Percentiles rank a stretch among this genome's conserved stretches.
Evolutionary conservation across 2,329 filamentous ascomycete genomes (phyloP).

Genomic region (Alternaria ventricosa): DNA sequence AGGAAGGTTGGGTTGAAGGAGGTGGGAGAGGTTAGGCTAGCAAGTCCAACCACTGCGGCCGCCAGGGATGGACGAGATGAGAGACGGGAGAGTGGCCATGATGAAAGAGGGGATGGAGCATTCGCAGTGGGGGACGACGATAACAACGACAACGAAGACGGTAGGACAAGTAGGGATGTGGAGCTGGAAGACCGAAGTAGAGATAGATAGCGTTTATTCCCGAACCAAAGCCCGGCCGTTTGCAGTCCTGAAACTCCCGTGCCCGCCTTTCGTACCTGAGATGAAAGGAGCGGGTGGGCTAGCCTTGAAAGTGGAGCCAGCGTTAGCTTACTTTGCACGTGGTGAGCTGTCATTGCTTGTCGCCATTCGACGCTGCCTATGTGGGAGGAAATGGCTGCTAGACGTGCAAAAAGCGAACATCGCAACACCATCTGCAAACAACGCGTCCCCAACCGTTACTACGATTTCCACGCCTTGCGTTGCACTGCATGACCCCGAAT

Average conservation of each 20-base stretch:
- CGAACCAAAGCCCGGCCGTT: background rate
- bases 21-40: slow-evolving; percentile 34
- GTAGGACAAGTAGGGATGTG: slow-evolving; percentile 4
- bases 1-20: slow-evolving; percentile 21
- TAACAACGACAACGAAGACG: slow-evolving; percentile 12
- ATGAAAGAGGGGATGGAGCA: slow-evolving; percentile 3
- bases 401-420: background rate
- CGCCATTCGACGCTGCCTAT: background rate
- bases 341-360: slow-evolving; percentile 12
- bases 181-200: slow-evolving; percentile 16
- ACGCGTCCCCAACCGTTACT: background rate
- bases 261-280: background rate
- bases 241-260: background rate
- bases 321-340: slow-evolving; percentile 5
- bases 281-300: slow-evolving; percentile 8
- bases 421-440: background rate
- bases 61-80: background rate
- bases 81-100: slow-evolving; percentile 5
- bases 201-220: slow-evolving; percentile 11
- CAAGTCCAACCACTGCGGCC: slow-evolving; percentile 27
- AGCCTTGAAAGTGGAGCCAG: slow-evolving; percentile 3
- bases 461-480: slow-evolving; percentile 2
- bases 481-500: slow-evolving; percentile 3
- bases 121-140: slow-evolving; percentile 17
- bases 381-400: background rate